Base-by-base conservation (phyloP, 495 filamentous ascomycete genomes). In the Trichocladium uniseriatum region DNA sequence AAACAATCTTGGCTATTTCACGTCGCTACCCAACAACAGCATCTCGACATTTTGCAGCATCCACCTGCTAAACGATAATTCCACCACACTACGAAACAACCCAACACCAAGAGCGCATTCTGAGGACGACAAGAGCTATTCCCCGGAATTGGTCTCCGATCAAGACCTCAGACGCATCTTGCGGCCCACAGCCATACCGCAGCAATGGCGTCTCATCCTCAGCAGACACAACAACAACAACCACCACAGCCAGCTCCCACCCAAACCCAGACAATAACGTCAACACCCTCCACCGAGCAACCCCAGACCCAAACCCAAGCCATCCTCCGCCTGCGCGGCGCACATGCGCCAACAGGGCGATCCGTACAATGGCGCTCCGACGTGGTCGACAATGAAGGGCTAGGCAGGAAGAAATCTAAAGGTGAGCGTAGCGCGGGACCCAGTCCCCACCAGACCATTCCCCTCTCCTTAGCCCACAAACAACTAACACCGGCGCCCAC, bases 351-450 rank as follows among this genome's bases (percentile, higher is more conserved):
- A 1, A 61, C 59, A 16, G 45, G 64, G 22, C 69, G 79, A 31
- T 74, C 77, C 29, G 90, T 98, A 39, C 77, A 82, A 68, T 99
- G 92, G 92, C 88, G 86, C 8, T 86, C 88, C 56, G 87, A 90
- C 64, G 91, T 96, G 6, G 71, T 99, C 6, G 89, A 99, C 69
- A 99, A 99, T 59, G 92, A 99, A 65, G 90, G 90, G 4, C 76
- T 97, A 66, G 89, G 89, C 5, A 85, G 83, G 67, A 99, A 97
- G 70, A 86, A 78, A 37, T 91, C 85, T 0, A 99, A 99, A 83
- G 89, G 90, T 89, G 61, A 35, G 58, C 20, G 11, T 6, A 10
- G 5, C 5, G 13, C 19, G 18, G 6, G 31, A 15, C 3, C 18
- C 11, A 37, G 15, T 24, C 13, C 9, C 34, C n/a, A 27, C 56